Evolutionary conservation across 2,329 filamentous ascomycete species (phyloP).

Genomic region (Ustilaginoidea virens): DNA sequence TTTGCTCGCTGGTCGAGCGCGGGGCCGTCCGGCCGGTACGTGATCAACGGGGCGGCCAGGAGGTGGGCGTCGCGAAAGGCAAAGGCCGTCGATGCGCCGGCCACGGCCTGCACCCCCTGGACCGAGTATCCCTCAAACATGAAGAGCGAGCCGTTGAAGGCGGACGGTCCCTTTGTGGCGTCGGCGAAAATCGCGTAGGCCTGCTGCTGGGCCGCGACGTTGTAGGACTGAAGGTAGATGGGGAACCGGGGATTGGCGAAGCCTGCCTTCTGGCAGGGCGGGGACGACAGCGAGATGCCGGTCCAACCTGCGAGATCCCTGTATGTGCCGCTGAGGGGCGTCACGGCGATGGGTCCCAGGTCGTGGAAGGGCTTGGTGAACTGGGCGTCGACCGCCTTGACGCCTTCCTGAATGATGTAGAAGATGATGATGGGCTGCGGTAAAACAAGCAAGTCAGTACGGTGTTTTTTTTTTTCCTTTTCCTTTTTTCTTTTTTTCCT

Average conservation of each 20-base stretch:
- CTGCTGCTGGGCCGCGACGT: constrained; percentile 13
- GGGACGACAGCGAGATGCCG: constrained; percentile 18
- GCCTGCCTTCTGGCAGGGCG: constrained; percentile 26
- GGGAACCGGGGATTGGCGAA: constrained; percentile 26
- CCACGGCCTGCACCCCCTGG: constrained; percentile 24
- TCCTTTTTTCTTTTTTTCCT: too few relatives aligned
- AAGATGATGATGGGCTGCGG: constrained; percentile 18
- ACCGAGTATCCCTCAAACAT: constrained; percentile 38
- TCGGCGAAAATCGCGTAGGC: constrained; percentile 18
- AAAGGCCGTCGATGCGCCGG: constrained; percentile 24
- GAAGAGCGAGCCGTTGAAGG: constrained; percentile 23
- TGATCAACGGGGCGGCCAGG: constrained; percentile 21
- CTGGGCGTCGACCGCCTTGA: constrained; percentile 19
- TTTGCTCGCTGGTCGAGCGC: constrained; percentile 18
- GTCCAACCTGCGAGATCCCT: constrained; percentile 28
- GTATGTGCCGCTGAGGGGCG: constrained; percentile 23
- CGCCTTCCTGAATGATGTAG: constrained; percentile 27
- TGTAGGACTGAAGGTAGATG: constrained; percentile 25
- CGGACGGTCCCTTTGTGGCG: constrained; percentile 11
- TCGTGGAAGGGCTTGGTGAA: constrained; percentile 27
- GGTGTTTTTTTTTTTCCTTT: too few relatives aligned
- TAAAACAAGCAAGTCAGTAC: neutral
- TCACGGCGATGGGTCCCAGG: constrained; percentile 20
- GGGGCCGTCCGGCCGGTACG: constrained; percentile 17
- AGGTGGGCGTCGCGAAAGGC: constrained; percentile 29